Evolutionary conservation across 305 asterid species (phyloP), one percentile per base, ranked within the genome.

Genomic region (Caryopteris hybrid): DNA sequence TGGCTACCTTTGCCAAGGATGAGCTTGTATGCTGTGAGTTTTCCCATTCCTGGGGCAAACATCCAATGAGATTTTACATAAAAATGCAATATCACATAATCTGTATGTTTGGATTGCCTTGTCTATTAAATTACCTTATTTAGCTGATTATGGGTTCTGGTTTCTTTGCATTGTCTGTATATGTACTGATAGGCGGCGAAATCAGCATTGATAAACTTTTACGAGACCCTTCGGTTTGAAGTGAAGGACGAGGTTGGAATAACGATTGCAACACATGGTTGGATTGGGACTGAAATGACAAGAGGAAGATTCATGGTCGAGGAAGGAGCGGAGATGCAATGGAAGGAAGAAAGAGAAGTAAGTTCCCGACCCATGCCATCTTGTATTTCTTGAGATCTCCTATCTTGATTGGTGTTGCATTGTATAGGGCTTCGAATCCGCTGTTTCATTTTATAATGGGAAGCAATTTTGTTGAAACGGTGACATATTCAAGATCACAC

Each of bases 271-370:
- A 91, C 96, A 3, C 95, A 91, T 36, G 96, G 96, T 27, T 91
- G 96, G 95, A 82, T 91, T 2, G 95, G 96, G 27, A 82, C 91
- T 7, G 96, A 89, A 64, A 82, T 85, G 84, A 70, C 81, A 18
- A 70, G 91, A n/a, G 96, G 97, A 7, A 89, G 80, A 58, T 86
- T 88, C 79, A 85, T 91, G 96, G 79, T 88, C 53, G 97, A 91
- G 71, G 96, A 91, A 75, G 97, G 96, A 14, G 91, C 97, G 0
- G 95, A 91, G 73, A 91, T 91, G 97, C 97, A 91, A 51, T 91
- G 97, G 96, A 91, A 87, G 72, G 97, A 91, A 80, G 97, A 91
- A 86, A 78, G 95, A 64, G 96, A 88, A 64, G 96, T 85, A 60
- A 72, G 76, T 67, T 69, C 10, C 1, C 25, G 18, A 38, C 6